Conservation (phyloP, 805 yeast genomes). For the Candida tammaniensis region DNA sequence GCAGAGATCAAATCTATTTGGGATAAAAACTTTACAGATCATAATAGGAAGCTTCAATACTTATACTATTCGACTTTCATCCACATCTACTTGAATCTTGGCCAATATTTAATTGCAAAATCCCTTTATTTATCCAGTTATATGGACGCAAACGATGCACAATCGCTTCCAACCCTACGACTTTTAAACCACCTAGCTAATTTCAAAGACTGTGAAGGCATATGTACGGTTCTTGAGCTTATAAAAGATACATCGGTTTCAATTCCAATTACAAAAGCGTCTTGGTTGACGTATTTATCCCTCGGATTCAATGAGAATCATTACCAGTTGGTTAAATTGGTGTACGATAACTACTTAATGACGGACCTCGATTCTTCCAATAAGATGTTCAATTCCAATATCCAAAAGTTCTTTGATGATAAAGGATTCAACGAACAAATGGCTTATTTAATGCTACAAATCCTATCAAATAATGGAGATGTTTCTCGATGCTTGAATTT, state of each 20-base stretch:
- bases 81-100: conserved; percentile 20
- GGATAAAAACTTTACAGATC: conserved; percentile 7
- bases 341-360: conserved; percentile 31
- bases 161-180: conserved; percentile 17
- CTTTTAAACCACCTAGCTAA: conserved; percentile 16
- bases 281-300: conserved; percentile 24
- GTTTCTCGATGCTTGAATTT: conserved; percentile 30
- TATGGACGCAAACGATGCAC: too few relatives aligned
- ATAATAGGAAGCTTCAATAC: too few relatives aligned
- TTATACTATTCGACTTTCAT: conserved; percentile 23
- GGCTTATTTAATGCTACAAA: conserved; percentile 26
- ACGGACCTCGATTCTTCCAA: conserved; percentile 22
- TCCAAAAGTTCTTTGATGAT: conserved; percentile 5
- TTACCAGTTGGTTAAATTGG: conserved; percentile 24
- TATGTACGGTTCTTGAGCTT: conserved; percentile 15
- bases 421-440: conserved; percentile 21
- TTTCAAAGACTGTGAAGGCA: conserved; percentile 20
- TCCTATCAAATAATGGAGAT: conserved; percentile 36
- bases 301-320: conserved; percentile 23
- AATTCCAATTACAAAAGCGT: background rate
- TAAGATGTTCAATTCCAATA: conserved; percentile 18
- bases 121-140: conserved; percentile 4
- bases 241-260: conserved; percentile 9
- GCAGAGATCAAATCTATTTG: conserved; percentile 21
- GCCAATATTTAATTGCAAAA: conserved; percentile 23